Conservation (phyloP, 345 rosid genomes). For the Eucalyptus fibrosa region DNA sequence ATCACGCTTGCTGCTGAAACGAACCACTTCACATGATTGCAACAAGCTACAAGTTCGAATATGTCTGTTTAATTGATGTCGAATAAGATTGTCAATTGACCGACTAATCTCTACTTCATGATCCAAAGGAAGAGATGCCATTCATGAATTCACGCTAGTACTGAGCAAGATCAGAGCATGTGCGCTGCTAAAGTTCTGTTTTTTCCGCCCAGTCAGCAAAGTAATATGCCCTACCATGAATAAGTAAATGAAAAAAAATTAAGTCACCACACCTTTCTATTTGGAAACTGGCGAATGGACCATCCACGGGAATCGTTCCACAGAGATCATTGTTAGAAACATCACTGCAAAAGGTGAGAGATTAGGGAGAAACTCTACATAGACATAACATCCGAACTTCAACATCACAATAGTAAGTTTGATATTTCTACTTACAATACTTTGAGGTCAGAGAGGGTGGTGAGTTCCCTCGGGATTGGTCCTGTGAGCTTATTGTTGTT, state of each 20-base stretch:
- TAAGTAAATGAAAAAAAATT: neutral
- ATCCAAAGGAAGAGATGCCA: neutral
- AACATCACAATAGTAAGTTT: neutral
- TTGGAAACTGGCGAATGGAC: conserved; percentile 46
- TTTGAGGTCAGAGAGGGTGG: conserved; percentile 42
- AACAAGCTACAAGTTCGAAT: neutral
- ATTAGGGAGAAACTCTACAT: neutral
- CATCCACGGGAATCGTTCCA: conserved; percentile 68
- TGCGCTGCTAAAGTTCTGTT: neutral
- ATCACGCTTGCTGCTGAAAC: neutral
- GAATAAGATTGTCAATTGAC: neutral
- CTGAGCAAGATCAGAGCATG: neutral
- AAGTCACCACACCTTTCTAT: conserved; percentile 33
- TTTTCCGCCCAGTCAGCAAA: neutral
- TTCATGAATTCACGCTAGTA: neutral
- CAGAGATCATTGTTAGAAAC: conserved; percentile 59
- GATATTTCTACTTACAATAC: conserved; percentile 31
- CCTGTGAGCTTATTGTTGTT: conserved; percentile 59
- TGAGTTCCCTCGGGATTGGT: conserved; percentile 51
- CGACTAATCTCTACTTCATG: neutral
- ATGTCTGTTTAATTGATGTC: neutral
- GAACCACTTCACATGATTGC: neutral
- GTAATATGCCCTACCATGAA: neutral
- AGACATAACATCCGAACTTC: neutral
- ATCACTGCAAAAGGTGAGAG: conserved; percentile 20